Evolutionary conservation across 2,329 filamentous ascomycete species (phyloP), one percentile per base, ranked within the genome.

Genomic region (Hypoxylon sp.): DNA sequence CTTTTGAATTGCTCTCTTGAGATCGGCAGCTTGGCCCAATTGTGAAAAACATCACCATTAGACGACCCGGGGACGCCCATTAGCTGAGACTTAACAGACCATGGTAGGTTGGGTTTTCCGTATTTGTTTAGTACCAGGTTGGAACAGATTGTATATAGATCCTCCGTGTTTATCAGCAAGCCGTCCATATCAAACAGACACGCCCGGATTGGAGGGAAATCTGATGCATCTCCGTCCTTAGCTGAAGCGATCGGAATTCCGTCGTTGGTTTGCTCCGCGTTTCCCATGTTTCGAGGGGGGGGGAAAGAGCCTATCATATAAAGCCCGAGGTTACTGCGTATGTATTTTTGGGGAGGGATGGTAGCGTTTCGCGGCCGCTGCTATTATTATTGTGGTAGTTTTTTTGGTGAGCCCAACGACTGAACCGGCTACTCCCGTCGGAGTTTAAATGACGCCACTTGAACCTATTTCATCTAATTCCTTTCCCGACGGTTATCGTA

Each of bases 181-280:
- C 88, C 88, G 67, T 91, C 88, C 87, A 90, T 90, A 73, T 91
- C 88, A 71, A 91, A 91, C 52, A 91, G 80, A 69, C 86, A 89
- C 52, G 87, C 88, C 52, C 86, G 79, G 51, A 90, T 78, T 34
- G 80, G 78, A 49, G 83, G 79, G 58, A 83, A 75, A 60, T 51
- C 49, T 7, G 31, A 15, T 15, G 43, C 9, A 3, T 16, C 25
- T 25, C 34, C 41, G 17, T 8, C n/a, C 38, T n/a, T 36, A 11
- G 41, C 21, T 37, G 19, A 19, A 4, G 51, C 36, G 9, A 23
- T 31, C 27, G 51, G 29, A 19, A 15, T 31, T 23, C 13, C 21
- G 16, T 9, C 19, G 9, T 21, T 19, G 2, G 16, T 23, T 34
- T 51, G 37, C 27, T 29, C n/a, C 8, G 27, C 5, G 13, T 8